Percentiles rank a stretch among this genome's conserved stretches.
These are phyloP conservation scores for Microbotryum scabiosae DNA, from an alignment of 1,284 basidiomycete genomes.

Conservation along the genomic window DNA sequence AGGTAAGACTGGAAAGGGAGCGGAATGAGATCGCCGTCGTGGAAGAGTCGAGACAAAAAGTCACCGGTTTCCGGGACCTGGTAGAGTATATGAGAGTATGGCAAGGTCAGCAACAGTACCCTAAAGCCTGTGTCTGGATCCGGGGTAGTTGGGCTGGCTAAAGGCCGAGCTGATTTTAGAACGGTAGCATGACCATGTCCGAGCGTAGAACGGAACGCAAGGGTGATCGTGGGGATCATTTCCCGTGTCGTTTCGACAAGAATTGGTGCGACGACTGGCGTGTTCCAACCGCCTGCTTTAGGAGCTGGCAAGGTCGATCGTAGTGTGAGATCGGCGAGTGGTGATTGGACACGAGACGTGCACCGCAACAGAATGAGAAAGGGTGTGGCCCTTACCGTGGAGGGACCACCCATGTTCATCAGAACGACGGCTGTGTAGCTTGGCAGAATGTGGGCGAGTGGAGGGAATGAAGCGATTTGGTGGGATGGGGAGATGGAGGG, in stretches of 20 bases:
- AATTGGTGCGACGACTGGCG: too few species aligned
- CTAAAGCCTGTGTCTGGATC: neutral
- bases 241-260: too few species aligned
- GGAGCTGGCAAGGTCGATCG: conserved; percentile 56
- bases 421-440: conserved; percentile 71
- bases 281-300: neutral
- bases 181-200: neutral
- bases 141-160: neutral
- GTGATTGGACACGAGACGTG: neutral
- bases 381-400: conserved; percentile 54
- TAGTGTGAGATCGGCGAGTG: conserved; percentile 2
- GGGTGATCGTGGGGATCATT: conserved; percentile 48
- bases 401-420: conserved; percentile 98
- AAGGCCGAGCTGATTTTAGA: neutral
- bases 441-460: neutral
- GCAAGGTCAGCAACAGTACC: neutral
- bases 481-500: neutral
- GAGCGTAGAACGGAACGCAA: conserved; percentile 37
- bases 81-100: neutral
- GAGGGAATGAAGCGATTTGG: neutral
- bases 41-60: conserved; percentile 89
- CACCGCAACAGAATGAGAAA: neutral
- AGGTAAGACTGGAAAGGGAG: conserved; percentile 81
- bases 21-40: conserved; percentile 91
- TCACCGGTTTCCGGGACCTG: conserved; percentile 41